A percentile compares a stretch with the other conserved stretches of the same genome.
phyloP scores from a whole-genome alignment of 331 rosid genomes.

The Phaseolus coccineus region DNA sequence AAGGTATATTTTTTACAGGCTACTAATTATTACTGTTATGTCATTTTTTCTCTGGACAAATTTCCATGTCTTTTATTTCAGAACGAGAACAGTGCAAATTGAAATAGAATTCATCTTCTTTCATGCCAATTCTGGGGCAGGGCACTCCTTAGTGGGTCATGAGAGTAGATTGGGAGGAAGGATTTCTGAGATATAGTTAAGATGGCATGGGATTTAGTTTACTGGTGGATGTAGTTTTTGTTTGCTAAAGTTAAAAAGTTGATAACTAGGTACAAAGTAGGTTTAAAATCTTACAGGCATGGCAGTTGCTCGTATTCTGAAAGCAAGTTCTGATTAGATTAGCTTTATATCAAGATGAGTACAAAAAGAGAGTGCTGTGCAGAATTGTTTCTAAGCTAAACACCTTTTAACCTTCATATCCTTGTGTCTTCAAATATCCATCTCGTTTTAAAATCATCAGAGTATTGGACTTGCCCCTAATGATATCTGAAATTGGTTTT shows the following conservation, averaged over 20 bases:
- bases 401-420: neutral
- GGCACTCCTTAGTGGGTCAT: conserved; percentile 12
- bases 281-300: neutral
- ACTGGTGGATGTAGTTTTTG: neutral
- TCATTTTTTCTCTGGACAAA: conserved; percentile 29
- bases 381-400: neutral
- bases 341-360: neutral
- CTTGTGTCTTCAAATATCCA: neutral
- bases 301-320: neutral
- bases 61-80: conserved; percentile 21
- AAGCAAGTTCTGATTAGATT: neutral
- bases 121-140: neutral
- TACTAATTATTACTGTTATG: conserved; percentile 6
- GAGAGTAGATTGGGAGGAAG: conserved; percentile 30
- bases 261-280: neutral
- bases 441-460: conserved; percentile 5
- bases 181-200: conserved; percentile 8
- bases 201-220: neutral
- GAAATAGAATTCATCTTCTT: conserved; percentile 14
- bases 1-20: conserved; percentile 62
- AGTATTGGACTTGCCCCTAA: conserved; percentile 6
- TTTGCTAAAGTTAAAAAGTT: neutral
- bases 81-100: conserved; percentile 6
- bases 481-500: conserved; percentile 1
- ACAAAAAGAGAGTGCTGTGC: neutral